Evolutionary conservation across 2,329 filamentous ascomycete genomes (phyloP), one percentile per base, ranked within the genome.

Genomic region (Paraphoma sp.): DNA sequence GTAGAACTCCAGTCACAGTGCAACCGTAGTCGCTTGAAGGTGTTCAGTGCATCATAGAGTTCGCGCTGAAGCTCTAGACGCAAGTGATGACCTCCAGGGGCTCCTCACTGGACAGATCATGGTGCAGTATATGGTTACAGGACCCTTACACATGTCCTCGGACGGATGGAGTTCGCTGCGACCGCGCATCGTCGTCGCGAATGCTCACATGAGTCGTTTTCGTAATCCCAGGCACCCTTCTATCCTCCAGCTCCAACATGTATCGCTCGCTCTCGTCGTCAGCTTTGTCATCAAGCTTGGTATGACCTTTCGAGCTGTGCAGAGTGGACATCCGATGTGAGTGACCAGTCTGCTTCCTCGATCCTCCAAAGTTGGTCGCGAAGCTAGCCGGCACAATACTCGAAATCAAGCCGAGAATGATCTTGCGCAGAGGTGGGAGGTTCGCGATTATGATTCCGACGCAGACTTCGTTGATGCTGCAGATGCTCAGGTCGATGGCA

Each of bases 391-490:
- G 40, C 16, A 42, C 8, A 4, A 45, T n/a, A n/a, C 43, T 36
- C 4, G 36, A 43, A 48, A 42, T 14, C 36, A 45, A 17, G 12
- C 0, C 23, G 43, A 48, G 38, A 14, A 63, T 48, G 12, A 46
- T 42, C 16, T 56, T 65, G 17, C 58, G 58, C 7, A 63, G 48
- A 2, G 57, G 59, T 12, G 58, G 63, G 7, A 63, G 58, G 28
- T 61, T 63, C 6, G 56, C 52, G 18, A 60, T 45, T 36, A 62
- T 50, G 31, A 65, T 59, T 14, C 58, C 57, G 36, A 63, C 47
- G n/a, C 53, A 58, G 29, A 63, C 53, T 46, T 63, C 58, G 36
- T 56, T 58, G 40, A 54, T 53, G 40, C 49, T 53, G 52, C 56
- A 64, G 44, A 64, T 60, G 45, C 45, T 53, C 1, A 64, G 17